Percentiles rank a stretch among this genome's conserved stretches.
phyloP scores from a whole-genome alignment of 805 yeast genomes.

The Pichia membranifaciens region DNA sequence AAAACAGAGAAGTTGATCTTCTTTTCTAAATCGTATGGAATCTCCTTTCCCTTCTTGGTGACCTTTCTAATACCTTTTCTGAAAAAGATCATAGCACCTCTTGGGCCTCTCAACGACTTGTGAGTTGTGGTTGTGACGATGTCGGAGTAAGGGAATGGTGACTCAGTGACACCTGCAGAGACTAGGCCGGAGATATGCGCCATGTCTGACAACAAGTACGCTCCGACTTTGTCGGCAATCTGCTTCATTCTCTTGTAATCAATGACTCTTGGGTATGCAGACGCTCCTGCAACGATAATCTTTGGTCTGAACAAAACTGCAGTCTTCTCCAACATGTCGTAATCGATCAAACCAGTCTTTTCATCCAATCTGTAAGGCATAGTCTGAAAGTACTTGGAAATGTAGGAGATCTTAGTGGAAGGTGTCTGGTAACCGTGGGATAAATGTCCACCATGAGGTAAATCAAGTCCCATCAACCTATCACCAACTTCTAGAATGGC shows the following conservation, averaged over 20 bases:
- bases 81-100: constrained; percentile 97
- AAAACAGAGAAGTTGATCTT: constrained; percentile 93
- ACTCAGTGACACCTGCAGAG: constrained; percentile 89
- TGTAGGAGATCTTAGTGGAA: constrained; percentile 80
- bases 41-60: constrained; percentile 80
- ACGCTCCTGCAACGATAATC: constrained; percentile 92
- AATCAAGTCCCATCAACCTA: constrained; percentile 93
- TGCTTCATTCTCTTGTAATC: constrained; percentile 87
- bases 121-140: constrained; percentile 97
- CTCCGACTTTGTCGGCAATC: constrained; percentile 90
- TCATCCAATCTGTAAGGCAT: constrained; percentile 94
- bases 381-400: constrained; percentile 92
- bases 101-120: constrained; percentile 96
- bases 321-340: constrained; percentile 76
- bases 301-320: constrained; percentile 90
- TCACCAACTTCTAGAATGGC: constrained; percentile 86
- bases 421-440: constrained; percentile 96
- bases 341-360: constrained; percentile 86
- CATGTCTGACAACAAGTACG: constrained; percentile 91
- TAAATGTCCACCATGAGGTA: constrained; percentile 98
- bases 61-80: constrained; percentile 87
- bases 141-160: constrained; percentile 91
- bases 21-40: constrained; percentile 80
- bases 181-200: constrained; percentile 96
- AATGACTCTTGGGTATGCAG: constrained; percentile 87